A percentile compares a stretch with the other conserved stretches of the same genome.
Conservation (phyloP, 164 flowering plant species). For the Akebia trifoliata region DNA sequence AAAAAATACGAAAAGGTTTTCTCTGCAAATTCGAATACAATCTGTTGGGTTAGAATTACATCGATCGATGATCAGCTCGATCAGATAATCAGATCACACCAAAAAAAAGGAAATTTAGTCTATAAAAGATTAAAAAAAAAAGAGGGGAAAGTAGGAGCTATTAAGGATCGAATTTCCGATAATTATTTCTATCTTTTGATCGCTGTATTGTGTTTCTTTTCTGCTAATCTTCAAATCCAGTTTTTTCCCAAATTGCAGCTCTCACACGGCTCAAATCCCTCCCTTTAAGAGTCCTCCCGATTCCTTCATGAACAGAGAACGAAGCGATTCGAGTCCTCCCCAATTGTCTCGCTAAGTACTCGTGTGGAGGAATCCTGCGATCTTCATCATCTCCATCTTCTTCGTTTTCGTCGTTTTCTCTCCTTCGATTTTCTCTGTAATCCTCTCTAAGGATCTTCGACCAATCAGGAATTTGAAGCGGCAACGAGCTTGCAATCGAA, state of each 20-base stretch:
- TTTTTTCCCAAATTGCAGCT: constrained; percentile 28
- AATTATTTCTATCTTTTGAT: no score
- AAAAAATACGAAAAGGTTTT: no score
- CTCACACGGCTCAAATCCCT: constrained; percentile 32
- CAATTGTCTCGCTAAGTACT: constrained; percentile 26
- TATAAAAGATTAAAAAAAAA: no score
- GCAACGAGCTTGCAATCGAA: constrained; percentile 17
- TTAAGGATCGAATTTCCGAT: no score
- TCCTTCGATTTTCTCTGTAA: constrained; percentile 6
- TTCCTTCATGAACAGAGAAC: constrained; percentile 31
- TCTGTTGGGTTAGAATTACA: no score
- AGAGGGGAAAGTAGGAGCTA: no score
- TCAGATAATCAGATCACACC: no score
- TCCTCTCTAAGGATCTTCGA: constrained; percentile 26
- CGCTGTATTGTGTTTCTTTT: no score
- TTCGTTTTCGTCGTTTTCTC: constrained; percentile 12
- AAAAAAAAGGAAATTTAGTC: no score
- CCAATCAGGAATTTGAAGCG: constrained; percentile 33
- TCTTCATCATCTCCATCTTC: constrained; percentile 21
- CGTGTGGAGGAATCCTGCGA: constrained; percentile 27
- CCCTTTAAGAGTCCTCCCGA: constrained; percentile 32
- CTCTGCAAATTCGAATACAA: no score
- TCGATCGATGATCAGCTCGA: no score
- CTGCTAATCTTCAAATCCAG: constrained; percentile 31
- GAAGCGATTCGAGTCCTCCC: constrained; percentile 21